Percentiles rank a stretch among this genome's conserved stretches.
phyloP scores from a whole-genome alignment of 1,284 basidiomycete species.

The Cutaneotrichosporon sp. region DNA sequence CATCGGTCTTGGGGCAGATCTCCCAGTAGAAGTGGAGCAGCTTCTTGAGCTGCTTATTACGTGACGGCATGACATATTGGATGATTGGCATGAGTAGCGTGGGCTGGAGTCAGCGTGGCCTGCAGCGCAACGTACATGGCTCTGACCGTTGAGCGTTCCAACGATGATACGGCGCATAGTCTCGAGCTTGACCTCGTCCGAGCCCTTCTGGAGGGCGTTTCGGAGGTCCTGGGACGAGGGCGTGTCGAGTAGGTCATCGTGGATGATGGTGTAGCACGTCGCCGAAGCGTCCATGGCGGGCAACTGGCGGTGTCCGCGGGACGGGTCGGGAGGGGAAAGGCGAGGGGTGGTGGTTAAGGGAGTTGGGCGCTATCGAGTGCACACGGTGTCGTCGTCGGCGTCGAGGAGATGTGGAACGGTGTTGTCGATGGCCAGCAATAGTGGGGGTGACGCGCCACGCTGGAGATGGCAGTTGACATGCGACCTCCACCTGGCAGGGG shows the following conservation, averaged over 20 bases:
- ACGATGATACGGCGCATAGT: constrained; percentile 94
- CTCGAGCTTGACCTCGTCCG: constrained; percentile 94
- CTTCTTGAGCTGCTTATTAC: constrained; percentile 98
- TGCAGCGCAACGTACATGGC: constrained; percentile 56
- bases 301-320: constrained; percentile 15
- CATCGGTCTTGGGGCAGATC: constrained; percentile 97
- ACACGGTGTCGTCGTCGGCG: not conserved
- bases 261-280: constrained; percentile 80
- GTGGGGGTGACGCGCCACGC: not conserved
- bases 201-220: constrained; percentile 83
- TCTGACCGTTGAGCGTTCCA: constrained; percentile 91
- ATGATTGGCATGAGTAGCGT: constrained; percentile 96
- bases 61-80: constrained; percentile 92
- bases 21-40: constrained; percentile 99
- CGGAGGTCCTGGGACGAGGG: constrained; percentile 83
- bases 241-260: constrained; percentile 68
- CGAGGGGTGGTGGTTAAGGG: not conserved
- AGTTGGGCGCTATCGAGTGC: not conserved
- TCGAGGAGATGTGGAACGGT: not conserved
- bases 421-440: not conserved
- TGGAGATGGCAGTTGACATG: not conserved
- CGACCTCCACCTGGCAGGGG: not conserved
- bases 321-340: not conserved
- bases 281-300: constrained; percentile 50
- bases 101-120: constrained; percentile 59